phyloP scores from a whole-genome alignment of 306 rosid genomes.

The Elaeagnus macrophylla region DNA sequence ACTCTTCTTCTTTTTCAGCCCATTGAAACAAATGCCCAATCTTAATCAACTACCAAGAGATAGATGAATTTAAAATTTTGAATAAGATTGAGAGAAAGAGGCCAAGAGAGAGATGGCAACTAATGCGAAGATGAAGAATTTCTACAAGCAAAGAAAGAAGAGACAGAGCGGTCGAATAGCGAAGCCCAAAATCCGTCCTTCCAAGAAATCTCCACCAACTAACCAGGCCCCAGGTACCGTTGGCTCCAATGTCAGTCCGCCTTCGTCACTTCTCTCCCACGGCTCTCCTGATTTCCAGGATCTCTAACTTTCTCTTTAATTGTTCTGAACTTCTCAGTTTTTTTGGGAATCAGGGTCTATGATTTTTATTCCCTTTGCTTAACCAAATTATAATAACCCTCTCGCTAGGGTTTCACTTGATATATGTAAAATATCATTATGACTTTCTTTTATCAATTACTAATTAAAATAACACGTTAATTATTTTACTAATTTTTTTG shows the following conservation, averaged over 20 bases:
- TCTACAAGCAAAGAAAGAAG: constrained; percentile 51
- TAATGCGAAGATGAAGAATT: constrained; percentile 37
- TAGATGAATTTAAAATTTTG: no score
- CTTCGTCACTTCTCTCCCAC: constrained; percentile 32
- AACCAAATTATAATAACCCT: not conserved
- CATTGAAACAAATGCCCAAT: no score
- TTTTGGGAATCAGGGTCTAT: no score
- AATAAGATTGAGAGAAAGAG: not conserved
- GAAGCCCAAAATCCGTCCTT: not conserved
- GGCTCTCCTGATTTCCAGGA: constrained; percentile 34
- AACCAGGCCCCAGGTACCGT: constrained; percentile 12
- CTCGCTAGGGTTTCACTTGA: no score
- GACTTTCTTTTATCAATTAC: no score
- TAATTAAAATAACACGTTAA: no score
- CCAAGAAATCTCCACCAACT: constrained; percentile 12
- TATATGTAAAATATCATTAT: no score
- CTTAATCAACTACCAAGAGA: no score
- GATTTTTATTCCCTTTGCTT: not conserved
- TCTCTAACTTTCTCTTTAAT: constrained; percentile 1
- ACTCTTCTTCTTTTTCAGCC: no score
- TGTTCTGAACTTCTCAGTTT: not conserved
- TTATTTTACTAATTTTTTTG: no score
- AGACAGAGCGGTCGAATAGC: not conserved
- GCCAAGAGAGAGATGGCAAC: constrained; percentile 9
- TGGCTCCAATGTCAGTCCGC: constrained; percentile 27